phyloP scores from a whole-genome alignment of 1,284 basidiomycete species.

The Cyathus pygmaeus region DNA sequence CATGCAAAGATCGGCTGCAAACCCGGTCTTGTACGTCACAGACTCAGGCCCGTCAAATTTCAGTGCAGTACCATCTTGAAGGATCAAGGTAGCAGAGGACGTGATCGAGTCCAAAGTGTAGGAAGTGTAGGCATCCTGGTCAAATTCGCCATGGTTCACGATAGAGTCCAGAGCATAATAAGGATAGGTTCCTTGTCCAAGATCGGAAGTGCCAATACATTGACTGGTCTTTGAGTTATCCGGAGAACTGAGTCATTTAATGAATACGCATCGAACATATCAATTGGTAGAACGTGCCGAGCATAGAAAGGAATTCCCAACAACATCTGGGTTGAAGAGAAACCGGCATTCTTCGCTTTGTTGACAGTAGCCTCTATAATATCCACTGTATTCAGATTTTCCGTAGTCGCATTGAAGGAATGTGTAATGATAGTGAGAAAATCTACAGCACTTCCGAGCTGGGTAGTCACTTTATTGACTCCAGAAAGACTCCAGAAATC shows the following conservation, averaged over 20 bases:
- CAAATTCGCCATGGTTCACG: neutral
- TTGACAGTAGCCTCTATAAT: neutral
- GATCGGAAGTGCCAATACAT: neutral
- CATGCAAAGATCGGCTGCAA: neutral
- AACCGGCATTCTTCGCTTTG: neutral
- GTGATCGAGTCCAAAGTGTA: neutral
- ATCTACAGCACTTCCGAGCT: neutral
- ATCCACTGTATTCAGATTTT: too few relatives aligned
- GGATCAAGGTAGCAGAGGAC: neutral
- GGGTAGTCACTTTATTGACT: slow-evolving; percentile 1
- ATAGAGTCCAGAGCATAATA: neutral
- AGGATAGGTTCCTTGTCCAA: neutral
- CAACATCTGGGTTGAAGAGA: neutral
- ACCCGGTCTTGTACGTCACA: neutral
- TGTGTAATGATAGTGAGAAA: neutral
- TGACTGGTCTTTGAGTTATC: neutral
- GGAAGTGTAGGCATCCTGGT: neutral
- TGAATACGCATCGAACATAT: too few relatives aligned
- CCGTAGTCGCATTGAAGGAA: too few relatives aligned
- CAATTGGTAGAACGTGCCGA: too few relatives aligned
- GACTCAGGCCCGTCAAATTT: neutral
- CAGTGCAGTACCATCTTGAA: neutral
- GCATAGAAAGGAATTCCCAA: neutral
- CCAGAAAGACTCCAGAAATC: slow-evolving; percentile 8
- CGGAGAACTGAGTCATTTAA: neutral